Percentiles rank a stretch among this genome's conserved stretches.
Conservation (phyloP, 495 filamentous ascomycete species). For the Collariella sp. region DNA sequence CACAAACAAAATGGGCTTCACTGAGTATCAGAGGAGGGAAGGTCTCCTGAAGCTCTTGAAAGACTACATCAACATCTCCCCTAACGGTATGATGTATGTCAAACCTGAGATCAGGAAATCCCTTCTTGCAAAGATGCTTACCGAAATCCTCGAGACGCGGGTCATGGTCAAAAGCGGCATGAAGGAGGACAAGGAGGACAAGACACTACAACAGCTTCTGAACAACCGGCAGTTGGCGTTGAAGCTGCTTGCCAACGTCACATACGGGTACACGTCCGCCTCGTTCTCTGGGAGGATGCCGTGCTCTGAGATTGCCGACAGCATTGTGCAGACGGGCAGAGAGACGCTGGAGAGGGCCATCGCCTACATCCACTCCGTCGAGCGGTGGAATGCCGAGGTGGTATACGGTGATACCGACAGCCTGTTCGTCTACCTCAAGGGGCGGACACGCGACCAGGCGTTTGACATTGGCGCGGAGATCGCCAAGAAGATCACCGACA, state of each 20-base stretch:
- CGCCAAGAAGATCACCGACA: slow-evolving; percentile 74
- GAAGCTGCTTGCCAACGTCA: slow-evolving; percentile 97
- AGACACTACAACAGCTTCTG: slow-evolving; percentile 71
- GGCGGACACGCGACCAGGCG: slow-evolving; percentile 75
- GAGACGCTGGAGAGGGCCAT: slow-evolving; percentile 94
- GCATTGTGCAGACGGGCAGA: slow-evolving; percentile 90
- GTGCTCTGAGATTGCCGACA: slow-evolving; percentile 95
- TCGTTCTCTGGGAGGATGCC: slow-evolving; percentile 96
- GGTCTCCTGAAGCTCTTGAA: slow-evolving; percentile 69
- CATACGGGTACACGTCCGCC: slow-evolving; percentile 94
- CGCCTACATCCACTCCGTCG: slow-evolving; percentile 78
- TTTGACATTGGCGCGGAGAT: slow-evolving; percentile 93
- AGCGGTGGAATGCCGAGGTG: slow-evolving; percentile 86
- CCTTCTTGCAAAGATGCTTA: slow-evolving; percentile 89
- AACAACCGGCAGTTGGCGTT: slow-evolving; percentile 92
- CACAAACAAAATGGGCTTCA: slow-evolving; percentile 90
- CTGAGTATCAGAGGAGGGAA: slow-evolving; percentile 67
- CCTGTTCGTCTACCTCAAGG: slow-evolving; percentile 86
- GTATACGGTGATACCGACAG: slow-evolving; percentile 98
- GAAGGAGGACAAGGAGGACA: slow-evolving; percentile 91
- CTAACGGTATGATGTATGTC: slow-evolving; percentile 93
- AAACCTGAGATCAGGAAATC: slow-evolving; percentile 81
- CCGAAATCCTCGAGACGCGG: slow-evolving; percentile 90
- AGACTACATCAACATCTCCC: slow-evolving; percentile 84
- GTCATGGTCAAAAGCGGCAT: slow-evolving; percentile 98